Base-by-base conservation (phyloP, 1,284 basidiomycete genomes). In the Calocybe gambosa region DNA sequence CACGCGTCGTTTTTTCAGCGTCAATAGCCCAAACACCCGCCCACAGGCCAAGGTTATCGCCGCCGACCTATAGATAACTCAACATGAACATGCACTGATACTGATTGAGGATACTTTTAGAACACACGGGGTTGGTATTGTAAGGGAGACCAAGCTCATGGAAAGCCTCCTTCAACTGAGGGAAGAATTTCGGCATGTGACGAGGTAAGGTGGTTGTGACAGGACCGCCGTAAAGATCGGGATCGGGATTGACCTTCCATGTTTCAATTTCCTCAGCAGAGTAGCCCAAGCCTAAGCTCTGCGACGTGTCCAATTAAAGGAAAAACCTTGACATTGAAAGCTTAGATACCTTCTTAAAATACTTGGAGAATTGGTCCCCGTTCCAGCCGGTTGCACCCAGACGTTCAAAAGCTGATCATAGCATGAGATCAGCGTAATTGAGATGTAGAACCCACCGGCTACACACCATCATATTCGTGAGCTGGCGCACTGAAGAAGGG, bases 11-110 rank as follows among this genome's bases (percentile, higher is more conserved):
- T 3, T 45, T 41, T 2, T 44, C 23, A 1, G 13, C 15, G 20
- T 51, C 29, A 2, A 50, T 25, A 1, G 48, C 43, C 2, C 2
- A 21, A 2, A 39, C 21, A 5, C 42, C 39, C 2, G 47, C 23
- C 43, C 40, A 46, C 5, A 23, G 29, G 1, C 52, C 50, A 6
- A 31, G 46, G 15, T 49, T 51, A 9, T 49, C 26, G 0, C 52
- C 46, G 1, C 37, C 21, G 15, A 23, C 39, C 43, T 48, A 35
- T n/a, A 13, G 33, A n/a, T 4, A n/a, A n/a, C 13, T 35, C 5
- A n/a, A n/a, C 33, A 5, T 35, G 33, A n/a, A n/a, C 33, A 13
- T 35, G 6, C 16, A 5, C 5, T 18, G 25, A 26, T 26, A 26
- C 5, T 18, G 16, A 35, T 5, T 5, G 13, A 35, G 13, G n/a